A percentile compares a stretch with the other conserved stretches of the same genome.
Conservation (phyloP, 1,139 yeast species). For the Suhomyces guaymorum region DNA sequence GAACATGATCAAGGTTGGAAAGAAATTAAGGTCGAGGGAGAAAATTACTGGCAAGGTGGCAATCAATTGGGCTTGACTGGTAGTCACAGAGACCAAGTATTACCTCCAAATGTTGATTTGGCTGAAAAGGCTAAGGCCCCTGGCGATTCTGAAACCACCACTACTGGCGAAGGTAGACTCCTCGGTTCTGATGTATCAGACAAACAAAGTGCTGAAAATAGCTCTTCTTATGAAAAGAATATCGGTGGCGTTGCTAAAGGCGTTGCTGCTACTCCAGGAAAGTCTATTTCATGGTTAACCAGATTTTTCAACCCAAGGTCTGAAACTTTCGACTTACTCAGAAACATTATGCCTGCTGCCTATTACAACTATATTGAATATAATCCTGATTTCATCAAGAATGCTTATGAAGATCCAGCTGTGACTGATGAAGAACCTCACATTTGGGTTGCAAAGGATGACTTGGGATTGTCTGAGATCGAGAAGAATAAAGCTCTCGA, state of each 20-base stretch:
- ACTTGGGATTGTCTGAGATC: conserved; percentile 64
- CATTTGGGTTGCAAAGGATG: conserved; percentile 70
- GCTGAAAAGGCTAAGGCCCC: conserved; percentile 1
- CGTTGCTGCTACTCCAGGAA: conserved; percentile 14
- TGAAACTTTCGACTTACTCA: conserved; percentile 41
- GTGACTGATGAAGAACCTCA: conserved; percentile 62
- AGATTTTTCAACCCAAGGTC: conserved; percentile 45
- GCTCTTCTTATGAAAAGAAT: conserved; percentile 19
- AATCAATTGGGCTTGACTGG: conserved; percentile 39
- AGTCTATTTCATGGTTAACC: conserved; percentile 31
- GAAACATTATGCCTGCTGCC: conserved; percentile 40
- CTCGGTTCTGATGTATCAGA: conserved; percentile 21
- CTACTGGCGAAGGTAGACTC: conserved; percentile 10
- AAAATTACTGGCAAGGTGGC: conserved; percentile 50
- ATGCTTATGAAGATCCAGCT: conserved; percentile 69
- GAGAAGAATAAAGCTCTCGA: conserved; percentile 61
- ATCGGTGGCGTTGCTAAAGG: conserved; percentile 11
- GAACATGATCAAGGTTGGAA: conserved; percentile 61
- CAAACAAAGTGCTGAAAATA: conserved; percentile 17
- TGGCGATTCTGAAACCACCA: conserved; percentile 7
- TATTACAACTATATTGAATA: conserved; percentile 48
- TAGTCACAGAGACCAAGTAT: conserved; percentile 29
- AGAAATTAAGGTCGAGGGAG: conserved; percentile 58
- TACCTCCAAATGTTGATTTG: conserved; percentile 17
- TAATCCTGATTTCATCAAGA: conserved; percentile 40